A percentile compares a stretch with the other conserved stretches of the same genome.
phyloP scores from a whole-genome alignment of 805 yeast species.

The Kuraishia piskuri region DNA sequence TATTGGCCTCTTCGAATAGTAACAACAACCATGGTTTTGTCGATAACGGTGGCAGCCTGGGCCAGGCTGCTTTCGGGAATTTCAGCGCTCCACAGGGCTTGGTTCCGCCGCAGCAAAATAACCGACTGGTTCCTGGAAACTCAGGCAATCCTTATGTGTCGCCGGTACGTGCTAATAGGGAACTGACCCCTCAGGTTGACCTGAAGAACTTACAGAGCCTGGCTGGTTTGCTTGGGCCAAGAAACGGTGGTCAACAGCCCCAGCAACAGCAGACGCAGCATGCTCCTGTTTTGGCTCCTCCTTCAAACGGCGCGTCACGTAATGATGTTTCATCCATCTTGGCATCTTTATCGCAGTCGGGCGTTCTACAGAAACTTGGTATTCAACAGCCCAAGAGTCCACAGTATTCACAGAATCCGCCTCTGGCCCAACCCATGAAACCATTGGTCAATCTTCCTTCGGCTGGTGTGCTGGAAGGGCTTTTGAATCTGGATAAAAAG shows the following conservation, averaged over 20 bases:
- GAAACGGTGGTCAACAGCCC: background rate
- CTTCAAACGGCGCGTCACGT: background rate
- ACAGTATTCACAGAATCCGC: background rate
- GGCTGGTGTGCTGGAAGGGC: slow-evolving; percentile 2
- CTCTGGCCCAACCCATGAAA: background rate
- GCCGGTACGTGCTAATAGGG: slow-evolving; percentile 12
- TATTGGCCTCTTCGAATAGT: slow-evolving; percentile 8
- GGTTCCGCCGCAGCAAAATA: slow-evolving; percentile 3
- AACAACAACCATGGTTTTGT: background rate
- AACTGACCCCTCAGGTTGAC: slow-evolving; percentile 11
- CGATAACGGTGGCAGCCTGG: background rate
- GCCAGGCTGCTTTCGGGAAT: background rate
- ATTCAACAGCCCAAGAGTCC: background rate
- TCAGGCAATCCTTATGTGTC: slow-evolving; percentile 6
- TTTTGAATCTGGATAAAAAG: slow-evolving; percentile 1
- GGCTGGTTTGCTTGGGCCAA: background rate
- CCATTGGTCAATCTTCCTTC: slow-evolving; percentile 3
- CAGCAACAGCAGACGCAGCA: background rate
- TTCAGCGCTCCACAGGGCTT: background rate
- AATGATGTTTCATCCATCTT: slow-evolving; percentile 2
- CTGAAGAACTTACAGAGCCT: slow-evolving; percentile 8
- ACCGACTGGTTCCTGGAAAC: background rate
- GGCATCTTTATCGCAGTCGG: slow-evolving; percentile 2
- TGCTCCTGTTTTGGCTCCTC: background rate
- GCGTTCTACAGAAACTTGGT: slow-evolving; percentile 2